These are phyloP conservation scores for Aspergillus ostianus DNA, from an alignment of 495 filamentous ascomycete species.

Conservation along the genomic window DNA sequence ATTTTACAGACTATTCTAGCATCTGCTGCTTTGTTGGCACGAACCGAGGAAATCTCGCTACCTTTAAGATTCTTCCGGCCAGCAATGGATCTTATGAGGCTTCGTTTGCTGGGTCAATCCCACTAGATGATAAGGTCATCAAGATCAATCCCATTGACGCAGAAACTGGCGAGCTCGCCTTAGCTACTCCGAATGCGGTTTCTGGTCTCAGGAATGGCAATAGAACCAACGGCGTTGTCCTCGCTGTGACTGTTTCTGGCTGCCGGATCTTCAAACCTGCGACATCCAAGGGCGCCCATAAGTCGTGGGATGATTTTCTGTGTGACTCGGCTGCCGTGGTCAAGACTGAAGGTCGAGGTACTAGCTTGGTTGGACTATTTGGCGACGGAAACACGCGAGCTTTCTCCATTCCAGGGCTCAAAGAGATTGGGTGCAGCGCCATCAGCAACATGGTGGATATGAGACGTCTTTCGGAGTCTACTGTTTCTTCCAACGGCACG, in stretches of 20 bases:
- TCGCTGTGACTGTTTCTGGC: constrained; percentile 70
- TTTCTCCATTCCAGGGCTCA: constrained; percentile 81
- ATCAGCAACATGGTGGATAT: constrained; percentile 68
- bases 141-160: constrained; percentile 74
- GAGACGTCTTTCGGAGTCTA: constrained; percentile 61
- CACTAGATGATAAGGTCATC: constrained; percentile 70
- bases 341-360: constrained; percentile 66
- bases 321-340: constrained; percentile 77
- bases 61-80: constrained; percentile 84
- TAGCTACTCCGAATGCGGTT: constrained; percentile 71
- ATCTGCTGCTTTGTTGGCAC: constrained; percentile 92
- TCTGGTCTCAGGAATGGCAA: constrained; percentile 66
- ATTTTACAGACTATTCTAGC: constrained; percentile 71
- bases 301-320: constrained; percentile 76
- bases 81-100: constrained; percentile 69
- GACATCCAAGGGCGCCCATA: constrained; percentile 79
- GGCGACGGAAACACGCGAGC: constrained; percentile 73
- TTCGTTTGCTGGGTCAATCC: constrained; percentile 61
- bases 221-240: constrained; percentile 67
- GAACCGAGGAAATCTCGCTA: constrained; percentile 74
- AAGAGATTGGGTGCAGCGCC: constrained; percentile 71
- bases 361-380: constrained; percentile 80
- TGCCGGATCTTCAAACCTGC: constrained; percentile 84
- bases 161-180: constrained; percentile 70
- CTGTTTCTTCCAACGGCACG: constrained; percentile 73